Evolutionary conservation across 2,329 filamentous ascomycete genomes (phyloP).

Genomic region (Ceratocystis huliohia): DNA sequence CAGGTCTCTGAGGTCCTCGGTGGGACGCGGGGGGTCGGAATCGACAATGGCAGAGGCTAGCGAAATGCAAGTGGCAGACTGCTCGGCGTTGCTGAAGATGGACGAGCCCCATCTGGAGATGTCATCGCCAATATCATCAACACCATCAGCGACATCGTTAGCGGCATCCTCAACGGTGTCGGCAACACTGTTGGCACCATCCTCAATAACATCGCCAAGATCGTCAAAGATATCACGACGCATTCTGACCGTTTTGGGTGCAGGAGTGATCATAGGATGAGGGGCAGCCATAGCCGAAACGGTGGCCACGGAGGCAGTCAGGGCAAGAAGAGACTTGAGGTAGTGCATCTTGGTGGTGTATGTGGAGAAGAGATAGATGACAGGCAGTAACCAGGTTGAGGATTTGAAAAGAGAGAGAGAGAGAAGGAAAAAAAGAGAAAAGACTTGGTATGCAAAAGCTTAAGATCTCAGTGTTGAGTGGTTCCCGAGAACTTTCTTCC

Average conservation of each 20-base stretch:
- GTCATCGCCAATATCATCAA: constrained; percentile 6
- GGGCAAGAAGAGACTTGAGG: constrained; percentile 16
- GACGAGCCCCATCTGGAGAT: not conserved
- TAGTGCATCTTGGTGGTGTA: constrained; percentile 19
- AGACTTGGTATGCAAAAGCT: not conserved
- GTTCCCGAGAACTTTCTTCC: not conserved
- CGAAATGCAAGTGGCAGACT: constrained; percentile 17
- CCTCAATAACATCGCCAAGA: constrained; percentile 17
- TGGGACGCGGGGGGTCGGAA: constrained; percentile 18
- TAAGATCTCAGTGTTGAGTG: not conserved
- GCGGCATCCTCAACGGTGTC: constrained; percentile 10
- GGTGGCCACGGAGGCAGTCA: constrained; percentile 20
- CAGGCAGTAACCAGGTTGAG: not conserved
- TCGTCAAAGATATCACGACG: constrained; percentile 17
- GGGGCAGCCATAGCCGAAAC: constrained; percentile 20
- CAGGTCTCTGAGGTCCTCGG: constrained; percentile 13
- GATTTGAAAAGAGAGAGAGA: not conserved
- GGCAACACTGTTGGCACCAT: not conserved
- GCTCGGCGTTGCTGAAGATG: constrained; percentile 16
- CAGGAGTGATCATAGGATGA: constrained; percentile 20
- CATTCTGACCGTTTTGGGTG: constrained; percentile 10
- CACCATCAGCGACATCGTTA: constrained; percentile 1
- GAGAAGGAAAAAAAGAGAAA: not conserved
- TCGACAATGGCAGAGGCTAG: constrained; percentile 15
- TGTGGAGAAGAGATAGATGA: not conserved